A percentile compares a stretch with the other conserved stretches of the same genome.
These are phyloP conservation scores for Trypanosoma rangeli DNA, from an alignment of 208 protist genomes.

Conservation along the genomic window DNA sequence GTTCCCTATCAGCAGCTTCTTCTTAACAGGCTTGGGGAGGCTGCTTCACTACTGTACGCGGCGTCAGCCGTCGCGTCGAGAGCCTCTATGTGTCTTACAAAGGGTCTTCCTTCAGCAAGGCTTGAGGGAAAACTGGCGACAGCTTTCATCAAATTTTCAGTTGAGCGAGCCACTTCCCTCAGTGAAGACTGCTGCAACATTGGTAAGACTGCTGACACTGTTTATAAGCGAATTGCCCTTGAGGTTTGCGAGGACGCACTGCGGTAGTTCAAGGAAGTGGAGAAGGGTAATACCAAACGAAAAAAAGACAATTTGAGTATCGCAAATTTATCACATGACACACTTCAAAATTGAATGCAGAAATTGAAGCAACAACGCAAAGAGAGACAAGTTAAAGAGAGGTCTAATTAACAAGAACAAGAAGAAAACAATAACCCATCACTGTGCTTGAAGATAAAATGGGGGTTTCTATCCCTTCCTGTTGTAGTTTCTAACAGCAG, in stretches of 20 bases:
- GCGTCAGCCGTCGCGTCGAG: conserved; percentile 81
- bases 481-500: too few species aligned
- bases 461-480: neutral
- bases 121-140: conserved; percentile 69
- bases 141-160: conserved; percentile 63
- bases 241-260: conserved; percentile 75
- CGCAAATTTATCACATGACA: neutral
- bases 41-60: conserved; percentile 73
- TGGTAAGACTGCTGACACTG: conserved; percentile 81
- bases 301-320: conserved; percentile 16
- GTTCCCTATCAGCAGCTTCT: conserved; percentile 75
- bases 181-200: conserved; percentile 68
- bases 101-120: conserved; percentile 65
- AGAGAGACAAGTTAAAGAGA: conserved; percentile 16
- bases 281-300: conserved; percentile 2
- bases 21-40: conserved; percentile 82
- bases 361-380: conserved; percentile 4
- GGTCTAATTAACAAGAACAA: conserved; percentile 10
- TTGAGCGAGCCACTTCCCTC: conserved; percentile 46
- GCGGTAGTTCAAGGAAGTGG: conserved; percentile 26
- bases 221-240: conserved; percentile 80
- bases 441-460: neutral
- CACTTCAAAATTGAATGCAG: neutral
- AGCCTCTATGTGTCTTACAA: conserved; percentile 64
- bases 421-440: conserved; percentile 14